phyloP scores from a whole-genome alignment of 805 yeast genomes.

The Debaryomyces castellii region DNA sequence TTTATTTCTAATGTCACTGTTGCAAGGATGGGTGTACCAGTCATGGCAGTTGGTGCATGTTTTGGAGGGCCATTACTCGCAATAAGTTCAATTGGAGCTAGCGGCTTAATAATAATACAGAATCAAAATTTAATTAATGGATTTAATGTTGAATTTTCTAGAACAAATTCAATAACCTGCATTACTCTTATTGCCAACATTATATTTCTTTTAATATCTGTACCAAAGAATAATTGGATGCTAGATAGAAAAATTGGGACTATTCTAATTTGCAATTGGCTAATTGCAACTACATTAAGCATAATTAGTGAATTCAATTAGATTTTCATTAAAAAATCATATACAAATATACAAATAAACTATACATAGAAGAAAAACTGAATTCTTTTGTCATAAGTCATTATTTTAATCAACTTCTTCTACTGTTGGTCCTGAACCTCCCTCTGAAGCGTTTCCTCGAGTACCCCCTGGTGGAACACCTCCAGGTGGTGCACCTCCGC shows the following conservation, averaged over 20 bases:
- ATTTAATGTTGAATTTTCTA: slow-evolving; percentile 15
- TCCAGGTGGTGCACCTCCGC: slow-evolving; percentile 74
- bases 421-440: slow-evolving; percentile 49
- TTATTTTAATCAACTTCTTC: slow-evolving; percentile 52
- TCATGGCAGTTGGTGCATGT: slow-evolving; percentile 94
- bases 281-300: slow-evolving; percentile 24
- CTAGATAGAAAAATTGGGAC: slow-evolving; percentile 34
- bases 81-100: slow-evolving; percentile 77
- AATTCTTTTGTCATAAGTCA: too few relatives aligned
- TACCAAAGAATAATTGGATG: slow-evolving; percentile 28
- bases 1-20: slow-evolving; percentile 79
- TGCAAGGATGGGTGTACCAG: slow-evolving; percentile 76
- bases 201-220: slow-evolving; percentile 14
- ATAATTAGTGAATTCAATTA: slow-evolving; percentile 17
- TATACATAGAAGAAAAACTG: too few relatives aligned
- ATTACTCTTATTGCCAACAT: slow-evolving; percentile 22
- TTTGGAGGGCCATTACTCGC: slow-evolving; percentile 90
- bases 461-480: slow-evolving; percentile 61
- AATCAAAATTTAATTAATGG: slow-evolving; percentile 10
- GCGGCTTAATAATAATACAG: slow-evolving; percentile 46
- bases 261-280: slow-evolving; percentile 31
- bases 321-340: slow-evolving; percentile 1
- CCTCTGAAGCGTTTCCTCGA: slow-evolving; percentile 42
- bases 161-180: slow-evolving; percentile 20
- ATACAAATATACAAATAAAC: background rate